Evolutionary conservation across 2,329 filamentous ascomycete genomes (phyloP), one percentile per base, ranked within the genome.

Genomic region (Penicillium hesseltinei): DNA sequence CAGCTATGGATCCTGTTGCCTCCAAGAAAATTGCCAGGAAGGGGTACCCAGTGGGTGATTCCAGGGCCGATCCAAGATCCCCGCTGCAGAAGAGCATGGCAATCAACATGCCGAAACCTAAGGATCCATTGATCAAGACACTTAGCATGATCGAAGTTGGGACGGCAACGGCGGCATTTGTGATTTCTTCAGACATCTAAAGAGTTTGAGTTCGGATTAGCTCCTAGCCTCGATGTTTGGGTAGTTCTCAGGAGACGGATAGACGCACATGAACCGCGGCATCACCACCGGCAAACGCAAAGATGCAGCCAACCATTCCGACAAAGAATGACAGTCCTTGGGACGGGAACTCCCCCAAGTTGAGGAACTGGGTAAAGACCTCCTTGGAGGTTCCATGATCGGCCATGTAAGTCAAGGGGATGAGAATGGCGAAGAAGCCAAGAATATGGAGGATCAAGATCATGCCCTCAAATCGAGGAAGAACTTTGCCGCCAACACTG

Each of bases 381-480:
- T 74, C 72, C 15, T 73, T 65, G 0, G 77, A 70, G 19, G 74
- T 71, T 40, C 75, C 73, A 9, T 72, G 71, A 1, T 77, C 74
- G 0, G 77, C 75, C 53, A 79, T 69, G 1, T 75, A 71, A 58
- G 76, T 72, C 4, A 82, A 66, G 0, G 78, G 73, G 25, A 82
- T 78, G 11, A 84, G 67, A 54, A 82, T 79, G 0, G 76, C 81
- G 56, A 83, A 80, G 64, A 83, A 80, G 4, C 81, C 81, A 15
- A 79, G 65, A n/a, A 83, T 70, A 56, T 84, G 81, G 4, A 83
- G 63, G 27, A 81, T 73, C 8, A 82, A 68, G 23, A 81, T 73
- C 15, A 79, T 61, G 1, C 78, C 77, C 65, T 85, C 82, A 43
- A 82, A 70, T 15, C 75, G 69, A 1, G 80, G 80, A 2, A 83